A percentile compares a stretch with the other conserved stretches of the same genome.
Evolutionary conservation across 1,284 basidiomycete species (phyloP).

Genomic region (Ceratobasidium sp.): DNA sequence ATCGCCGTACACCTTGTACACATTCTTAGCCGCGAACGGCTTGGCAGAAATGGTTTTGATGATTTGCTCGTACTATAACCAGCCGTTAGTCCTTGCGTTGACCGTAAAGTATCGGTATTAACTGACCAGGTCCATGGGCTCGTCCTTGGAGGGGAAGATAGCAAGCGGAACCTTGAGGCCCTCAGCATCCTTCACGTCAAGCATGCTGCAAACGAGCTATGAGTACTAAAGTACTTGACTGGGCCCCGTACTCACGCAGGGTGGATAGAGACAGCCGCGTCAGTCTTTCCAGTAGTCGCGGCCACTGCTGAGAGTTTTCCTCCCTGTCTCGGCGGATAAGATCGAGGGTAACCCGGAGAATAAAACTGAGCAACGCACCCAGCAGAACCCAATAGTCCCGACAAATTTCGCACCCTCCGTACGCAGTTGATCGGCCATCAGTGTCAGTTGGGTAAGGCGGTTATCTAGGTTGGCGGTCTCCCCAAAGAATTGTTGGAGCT

Average conservation of each 20-base stretch:
- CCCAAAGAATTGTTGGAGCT: conserved; percentile 67
- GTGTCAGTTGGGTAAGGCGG: conserved; percentile 61
- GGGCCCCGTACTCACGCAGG: conserved; percentile 60
- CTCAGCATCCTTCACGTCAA: conserved; percentile 64
- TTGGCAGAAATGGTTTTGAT: conserved; percentile 63
- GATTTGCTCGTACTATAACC: conserved; percentile 64
- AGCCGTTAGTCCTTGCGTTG: background rate
- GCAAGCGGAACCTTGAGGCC: conserved; percentile 67
- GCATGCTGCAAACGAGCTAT: conserved; percentile 59
- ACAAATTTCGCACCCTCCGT: conserved; percentile 61
- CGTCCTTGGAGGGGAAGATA: conserved; percentile 71
- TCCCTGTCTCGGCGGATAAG: conserved; percentile 54
- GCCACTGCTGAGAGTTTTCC: conserved; percentile 65
- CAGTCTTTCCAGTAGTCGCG: conserved; percentile 55
- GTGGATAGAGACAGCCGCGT: conserved; percentile 65
- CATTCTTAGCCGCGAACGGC: conserved; percentile 65
- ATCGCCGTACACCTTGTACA: conserved; percentile 65
- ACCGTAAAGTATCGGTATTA: background rate
- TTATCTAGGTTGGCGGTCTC: conserved; percentile 61
- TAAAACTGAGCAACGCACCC: conserved; percentile 58
- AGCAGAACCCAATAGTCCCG: conserved; percentile 60
- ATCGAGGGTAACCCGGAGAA: background rate
- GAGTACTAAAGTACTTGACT: background rate
- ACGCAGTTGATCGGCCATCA: conserved; percentile 62
- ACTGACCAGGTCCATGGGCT: conserved; percentile 65